Evolutionary conservation across 768 basidiomycete species (phyloP).

Genomic region (Mycena latifolia): DNA sequence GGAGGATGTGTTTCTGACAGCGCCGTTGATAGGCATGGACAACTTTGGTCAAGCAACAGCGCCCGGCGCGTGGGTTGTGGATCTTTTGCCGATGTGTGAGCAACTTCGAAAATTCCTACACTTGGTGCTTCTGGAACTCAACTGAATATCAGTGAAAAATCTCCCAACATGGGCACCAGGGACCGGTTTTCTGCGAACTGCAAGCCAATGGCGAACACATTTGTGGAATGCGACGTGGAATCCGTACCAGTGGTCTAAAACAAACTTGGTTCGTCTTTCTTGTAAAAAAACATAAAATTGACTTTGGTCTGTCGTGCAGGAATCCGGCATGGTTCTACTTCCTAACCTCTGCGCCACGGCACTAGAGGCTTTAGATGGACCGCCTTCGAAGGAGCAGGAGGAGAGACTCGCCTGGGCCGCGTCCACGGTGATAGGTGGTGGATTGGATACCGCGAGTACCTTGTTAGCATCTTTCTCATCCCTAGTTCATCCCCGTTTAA

Average conservation of each 20-base stretch:
- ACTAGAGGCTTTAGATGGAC: neutral
- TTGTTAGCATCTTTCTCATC: neutral
- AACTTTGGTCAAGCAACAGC: neutral
- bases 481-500: neutral
- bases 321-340: neutral
- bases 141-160: neutral
- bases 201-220: neutral
- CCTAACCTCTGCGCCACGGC: slow-evolving; percentile 3
- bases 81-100: slow-evolving; percentile 9
- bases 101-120: too few species aligned
- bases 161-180: slow-evolving; percentile 5
- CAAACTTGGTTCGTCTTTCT: neutral
- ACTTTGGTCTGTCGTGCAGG: neutral
- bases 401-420: slow-evolving; percentile 9
- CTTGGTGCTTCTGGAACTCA: too few species aligned
- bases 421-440: slow-evolving; percentile 10
- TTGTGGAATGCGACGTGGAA: neutral
- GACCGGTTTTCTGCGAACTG: neutral
- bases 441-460: slow-evolving; percentile 16
- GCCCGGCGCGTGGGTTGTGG: slow-evolving; percentile 16
- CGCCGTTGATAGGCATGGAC: neutral
- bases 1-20: neutral
- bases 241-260: slow-evolving; percentile 14
- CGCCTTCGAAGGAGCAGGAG: neutral
- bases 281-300: neutral